Base-by-base conservation (phyloP, 2,329 filamentous ascomycete species). In the Hymenoscyphus infarciens region DNA sequence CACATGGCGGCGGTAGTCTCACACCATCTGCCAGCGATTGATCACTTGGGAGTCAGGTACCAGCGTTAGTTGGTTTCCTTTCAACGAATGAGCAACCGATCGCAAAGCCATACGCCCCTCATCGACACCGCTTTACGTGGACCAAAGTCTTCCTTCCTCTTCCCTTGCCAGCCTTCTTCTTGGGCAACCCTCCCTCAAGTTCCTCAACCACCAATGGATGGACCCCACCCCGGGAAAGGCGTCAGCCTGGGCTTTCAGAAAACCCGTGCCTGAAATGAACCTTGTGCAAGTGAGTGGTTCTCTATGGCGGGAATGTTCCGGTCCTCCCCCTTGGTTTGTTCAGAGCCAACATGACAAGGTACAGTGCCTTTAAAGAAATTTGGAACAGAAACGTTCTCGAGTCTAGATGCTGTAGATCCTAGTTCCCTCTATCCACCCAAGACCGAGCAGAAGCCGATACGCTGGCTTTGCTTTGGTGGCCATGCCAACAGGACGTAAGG, bases 321-420 rank as follows among this genome's bases (percentile, higher is more conserved):
- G 25, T 31, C 39, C 22, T 49, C 13, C 38, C 38, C 38, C 56
- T 27, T 27, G 16, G 22, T 39, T 45, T 39, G 16, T 49, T n/a
- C 25, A 39, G 53, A n/a, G n/a, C 11, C 22, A 27, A 29, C 22
- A 25, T 39, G 38, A 57, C 31, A 57, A 57, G 31, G 33, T 16
- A 42, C 42, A 49, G 19, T 22, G 11, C 19, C 19, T 52, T 52
- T 22, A 19, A 22, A 52, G 45, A 25, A 52, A 22, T 19, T 52
- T 25, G 45, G 45, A 52, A 22, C 45, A 52, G 19, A 52, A 25
- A 52, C 19, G 42, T n/a, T 27, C 57, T 16, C 22, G 39, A 49
- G 27, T 59, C 57, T 55, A 49, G 49, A 60, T 39, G 29, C 49
- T 29, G 45, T 39, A 38, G 45, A 53, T 54, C 58, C 57, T 49